phyloP scores from a whole-genome alignment of 441 rosid species.

The Corymbia citriodora region DNA sequence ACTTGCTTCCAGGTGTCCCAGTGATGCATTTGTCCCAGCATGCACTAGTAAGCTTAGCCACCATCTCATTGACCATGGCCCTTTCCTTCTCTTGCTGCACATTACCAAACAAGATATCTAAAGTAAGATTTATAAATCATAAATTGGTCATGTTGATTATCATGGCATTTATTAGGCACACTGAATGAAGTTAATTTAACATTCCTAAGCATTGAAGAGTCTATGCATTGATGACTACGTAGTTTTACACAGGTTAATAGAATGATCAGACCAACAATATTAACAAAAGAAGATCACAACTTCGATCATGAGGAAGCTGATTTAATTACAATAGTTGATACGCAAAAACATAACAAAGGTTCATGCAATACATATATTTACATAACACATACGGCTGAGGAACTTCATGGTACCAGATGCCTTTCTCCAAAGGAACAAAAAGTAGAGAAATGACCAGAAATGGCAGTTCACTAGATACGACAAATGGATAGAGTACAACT shows the following conservation, averaged over 20 bases:
- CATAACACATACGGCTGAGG: neutral
- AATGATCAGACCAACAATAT: neutral
- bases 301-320: neutral
- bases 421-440: neutral
- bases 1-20: constrained; percentile 77
- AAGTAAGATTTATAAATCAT: neutral
- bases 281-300: neutral
- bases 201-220: neutral
- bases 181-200: neutral
- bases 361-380: neutral
- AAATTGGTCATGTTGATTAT: neutral
- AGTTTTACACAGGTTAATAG: neutral
- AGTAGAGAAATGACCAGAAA: neutral
- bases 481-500: neutral
- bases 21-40: constrained; percentile 96
- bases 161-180: neutral
- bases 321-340: neutral
- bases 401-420: neutral
- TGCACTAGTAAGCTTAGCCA: constrained; percentile 65
- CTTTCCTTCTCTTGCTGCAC: constrained; percentile 82
- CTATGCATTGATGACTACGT: neutral
- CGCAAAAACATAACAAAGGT: neutral
- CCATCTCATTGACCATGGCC: constrained; percentile 74
- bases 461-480: neutral
- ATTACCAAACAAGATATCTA: neutral